Evolutionary conservation across 352 stramenopile genomes (phyloP), one percentile per base, ranked within the genome.

Genomic region (Phytophthora ohioensis): DNA sequence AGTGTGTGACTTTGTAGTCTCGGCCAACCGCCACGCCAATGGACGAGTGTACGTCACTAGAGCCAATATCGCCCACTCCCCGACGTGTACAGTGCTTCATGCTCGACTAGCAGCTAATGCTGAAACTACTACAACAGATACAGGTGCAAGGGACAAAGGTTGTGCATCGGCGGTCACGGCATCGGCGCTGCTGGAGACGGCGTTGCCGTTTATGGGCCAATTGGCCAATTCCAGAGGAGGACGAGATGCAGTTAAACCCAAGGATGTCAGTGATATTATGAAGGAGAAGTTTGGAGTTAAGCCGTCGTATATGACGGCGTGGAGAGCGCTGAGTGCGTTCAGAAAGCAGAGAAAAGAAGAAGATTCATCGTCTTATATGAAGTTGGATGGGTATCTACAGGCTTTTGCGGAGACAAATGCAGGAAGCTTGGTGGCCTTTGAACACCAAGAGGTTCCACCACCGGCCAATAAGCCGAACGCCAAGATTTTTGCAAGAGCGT

Each of bases 241-340:
- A 27, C 73, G 71, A 34, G 79, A 87, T 42, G 67, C 76, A 4
- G 82, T 94, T 17, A 89, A 89, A 27, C 87, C 87, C 5, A 87
- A 90, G 31, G 84, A 94, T 62, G 90, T 94, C 69, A 87, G 83
- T 35, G 75, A 87, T 49, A 89, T 94, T 56, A 92, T 94, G 83
- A 94, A 91, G 71, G 83, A 92, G 55, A 87, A 92, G 46, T 94
- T 92, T 55, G 87, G 87, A 15, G 83, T 94, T 11, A 82, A 85
- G 43, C 80, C 84, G 52, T 91, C 81, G 12, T 94, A 94, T 53
- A 92, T 94, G 87, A 92, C 87, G 13, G 84, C 87, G 7, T 94
- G 87, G 87, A 77, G 87, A 41, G 87, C 87, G 10, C 68, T 94
- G 15, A 90, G 76, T 60, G 81, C 83, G 5, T 91, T 92, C 47